Evolutionary conservation across 495 filamentous ascomycete genomes (phyloP).

Genomic region (Opeltia flavorubescens): DNA sequence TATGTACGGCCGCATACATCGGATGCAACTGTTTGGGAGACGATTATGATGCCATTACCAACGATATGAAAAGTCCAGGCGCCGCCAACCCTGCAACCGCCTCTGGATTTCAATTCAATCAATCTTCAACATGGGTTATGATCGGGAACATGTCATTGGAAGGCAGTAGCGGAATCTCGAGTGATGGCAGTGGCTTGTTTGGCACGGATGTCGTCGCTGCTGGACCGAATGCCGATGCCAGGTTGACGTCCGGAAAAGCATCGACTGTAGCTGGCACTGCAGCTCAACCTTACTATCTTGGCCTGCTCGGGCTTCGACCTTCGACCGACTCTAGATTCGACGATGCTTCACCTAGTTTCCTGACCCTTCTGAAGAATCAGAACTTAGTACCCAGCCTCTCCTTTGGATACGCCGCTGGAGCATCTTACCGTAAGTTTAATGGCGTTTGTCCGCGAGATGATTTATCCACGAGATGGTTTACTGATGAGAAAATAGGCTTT

Average conservation of each 20-base stretch:
- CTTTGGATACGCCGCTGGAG: conserved; percentile 43
- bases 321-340: conserved; percentile 12
- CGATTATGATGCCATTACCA: conserved; percentile 6
- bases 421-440: conserved; percentile 23
- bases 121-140: conserved; percentile 32
- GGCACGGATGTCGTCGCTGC: conserved; percentile 35
- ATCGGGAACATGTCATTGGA: conserved; percentile 22
- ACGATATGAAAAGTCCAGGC: not conserved
- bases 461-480: conserved; percentile 22
- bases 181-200: conserved; percentile 26
- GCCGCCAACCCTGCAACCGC: conserved; percentile 5
- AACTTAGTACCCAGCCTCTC: conserved; percentile 32
- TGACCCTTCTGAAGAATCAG: conserved; percentile 30
- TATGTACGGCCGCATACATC: conserved; percentile 12
- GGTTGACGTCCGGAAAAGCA: conserved; percentile 25
- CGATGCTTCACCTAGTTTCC: conserved; percentile 15
- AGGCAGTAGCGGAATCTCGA: conserved; percentile 27
- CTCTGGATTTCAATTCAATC: conserved; percentile 16
- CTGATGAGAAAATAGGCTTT: not conserved
- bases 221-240: conserved; percentile 12
- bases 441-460: not conserved
- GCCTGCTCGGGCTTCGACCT: conserved; percentile 40
- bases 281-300: conserved; percentile 37
- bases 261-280: conserved; percentile 34
- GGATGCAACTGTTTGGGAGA: conserved; percentile 11